Conservation (phyloP, 176 grass and related monocot species). For the Hordeum vulgare region DNA sequence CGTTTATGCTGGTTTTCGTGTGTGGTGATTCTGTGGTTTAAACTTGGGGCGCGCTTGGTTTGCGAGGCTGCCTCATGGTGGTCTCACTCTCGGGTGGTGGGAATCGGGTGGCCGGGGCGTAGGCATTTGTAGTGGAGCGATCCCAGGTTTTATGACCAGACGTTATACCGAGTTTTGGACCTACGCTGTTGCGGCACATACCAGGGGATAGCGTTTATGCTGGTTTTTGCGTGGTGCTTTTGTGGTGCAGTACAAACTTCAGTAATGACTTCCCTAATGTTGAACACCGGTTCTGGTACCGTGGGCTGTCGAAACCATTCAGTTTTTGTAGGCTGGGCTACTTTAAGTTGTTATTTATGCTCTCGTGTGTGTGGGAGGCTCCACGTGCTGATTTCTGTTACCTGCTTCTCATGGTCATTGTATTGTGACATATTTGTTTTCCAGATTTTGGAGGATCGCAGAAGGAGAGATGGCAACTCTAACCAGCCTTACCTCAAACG, state of each 20-base stretch:
- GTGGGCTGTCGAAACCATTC: neutral
- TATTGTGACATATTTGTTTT: neutral
- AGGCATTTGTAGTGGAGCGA: neutral
- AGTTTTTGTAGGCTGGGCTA: neutral
- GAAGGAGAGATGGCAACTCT: constrained; percentile 41
- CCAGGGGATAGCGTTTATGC: neutral
- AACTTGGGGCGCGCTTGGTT: neutral
- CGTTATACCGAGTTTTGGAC: neutral
- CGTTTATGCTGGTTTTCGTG: no score
- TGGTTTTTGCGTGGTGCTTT: neutral
- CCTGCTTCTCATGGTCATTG: neutral
- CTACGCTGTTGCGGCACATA: neutral
- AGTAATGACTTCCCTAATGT: neutral
- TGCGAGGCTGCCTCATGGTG: neutral
- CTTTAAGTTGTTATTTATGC: neutral
- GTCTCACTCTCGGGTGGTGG: neutral
- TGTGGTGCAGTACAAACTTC: neutral
- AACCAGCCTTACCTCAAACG: constrained; percentile 25
- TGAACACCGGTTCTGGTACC: neutral
- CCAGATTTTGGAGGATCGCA: neutral
- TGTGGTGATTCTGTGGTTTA: no score
- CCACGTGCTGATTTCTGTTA: neutral
- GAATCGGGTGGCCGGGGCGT: neutral
- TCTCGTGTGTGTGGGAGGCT: neutral
- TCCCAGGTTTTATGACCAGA: neutral